Evolutionary conservation across 495 filamentous ascomycete genomes (phyloP).

Genomic region (Halenospora varia): DNA sequence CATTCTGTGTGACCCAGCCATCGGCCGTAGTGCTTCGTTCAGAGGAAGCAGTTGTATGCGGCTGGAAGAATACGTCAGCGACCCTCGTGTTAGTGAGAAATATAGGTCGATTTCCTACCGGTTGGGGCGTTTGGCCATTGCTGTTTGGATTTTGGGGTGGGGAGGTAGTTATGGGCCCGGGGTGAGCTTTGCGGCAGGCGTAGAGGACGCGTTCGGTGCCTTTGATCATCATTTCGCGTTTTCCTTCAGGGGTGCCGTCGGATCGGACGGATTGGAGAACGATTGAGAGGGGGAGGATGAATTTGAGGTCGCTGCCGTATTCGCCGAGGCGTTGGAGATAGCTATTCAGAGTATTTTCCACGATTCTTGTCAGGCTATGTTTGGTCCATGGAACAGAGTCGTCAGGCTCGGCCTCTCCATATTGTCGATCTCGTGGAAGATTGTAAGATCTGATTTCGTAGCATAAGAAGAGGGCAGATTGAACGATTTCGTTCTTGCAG

Average conservation of each 20-base stretch:
- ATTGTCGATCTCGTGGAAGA: not conserved
- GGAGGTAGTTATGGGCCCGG: not conserved
- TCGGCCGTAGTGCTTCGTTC: too few relatives aligned
- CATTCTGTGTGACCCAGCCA: too few relatives aligned
- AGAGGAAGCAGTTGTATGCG: not conserved
- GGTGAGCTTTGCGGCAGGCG: slow-evolving; percentile 11
- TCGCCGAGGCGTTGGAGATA: slow-evolving; percentile 16
- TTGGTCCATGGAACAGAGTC: slow-evolving; percentile 7
- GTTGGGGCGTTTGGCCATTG: not conserved
- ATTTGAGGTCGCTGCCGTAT: slow-evolving; percentile 23
- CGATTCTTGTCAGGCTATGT: slow-evolving; percentile 16
- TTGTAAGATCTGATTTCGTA: slow-evolving; percentile 18
- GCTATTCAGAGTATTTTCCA: slow-evolving; percentile 21
- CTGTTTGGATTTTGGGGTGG: not conserved
- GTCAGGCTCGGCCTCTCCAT: not conserved
- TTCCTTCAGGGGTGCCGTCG: slow-evolving; percentile 15
- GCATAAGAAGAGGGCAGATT: slow-evolving; percentile 20
- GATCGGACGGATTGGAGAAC: slow-evolving; percentile 17
- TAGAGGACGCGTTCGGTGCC: slow-evolving; percentile 14
- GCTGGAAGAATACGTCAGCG: not conserved
- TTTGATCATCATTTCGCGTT: slow-evolving; percentile 14
- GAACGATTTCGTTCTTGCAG: slow-evolving; percentile 15
- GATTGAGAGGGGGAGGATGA: slow-evolving; percentile 16
- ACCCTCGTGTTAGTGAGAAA: too few relatives aligned
- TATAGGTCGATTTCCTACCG: too few relatives aligned